Conservation (phyloP, 2,329 filamentous ascomycete genomes). For the Lecanicillium sp. region DNA sequence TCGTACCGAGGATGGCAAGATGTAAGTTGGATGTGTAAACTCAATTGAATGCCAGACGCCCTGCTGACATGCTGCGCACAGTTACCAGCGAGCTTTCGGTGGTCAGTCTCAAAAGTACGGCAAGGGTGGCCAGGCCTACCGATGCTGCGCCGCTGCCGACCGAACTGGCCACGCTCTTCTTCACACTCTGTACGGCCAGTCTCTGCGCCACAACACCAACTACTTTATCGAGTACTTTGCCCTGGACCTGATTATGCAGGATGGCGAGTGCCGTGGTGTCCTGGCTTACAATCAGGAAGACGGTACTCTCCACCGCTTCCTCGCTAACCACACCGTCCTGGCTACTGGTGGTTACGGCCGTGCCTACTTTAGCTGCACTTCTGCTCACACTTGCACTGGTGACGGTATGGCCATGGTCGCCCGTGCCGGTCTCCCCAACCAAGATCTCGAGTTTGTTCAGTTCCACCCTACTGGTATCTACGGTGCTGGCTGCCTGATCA, state of each 20-base stretch:
- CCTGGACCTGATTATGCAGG: constrained; percentile 93
- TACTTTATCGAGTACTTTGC: constrained; percentile 99
- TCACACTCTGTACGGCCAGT: constrained; percentile 97
- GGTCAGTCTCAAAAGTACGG: constrained; percentile 92
- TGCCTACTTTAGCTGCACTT: constrained; percentile 97
- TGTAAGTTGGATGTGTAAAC: constrained; percentile 56
- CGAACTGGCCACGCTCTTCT: constrained; percentile 95
- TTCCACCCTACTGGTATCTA: constrained; percentile 99
- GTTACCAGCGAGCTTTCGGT: constrained; percentile 96
- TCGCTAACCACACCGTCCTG: constrained; percentile 91
- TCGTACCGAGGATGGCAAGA: constrained; percentile 91
- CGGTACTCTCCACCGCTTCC: constrained; percentile 93
- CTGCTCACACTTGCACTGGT: constrained; percentile 96
- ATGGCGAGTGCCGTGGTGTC: constrained; percentile 92
- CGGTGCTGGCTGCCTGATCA: constrained; percentile 94
- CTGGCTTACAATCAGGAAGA: constrained; percentile 98
- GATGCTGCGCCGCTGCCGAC: constrained; percentile 93
- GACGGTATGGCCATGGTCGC: constrained; percentile 99
- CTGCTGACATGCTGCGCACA: constrained; percentile 21
- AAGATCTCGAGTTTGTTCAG: constrained; percentile 99
- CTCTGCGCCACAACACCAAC: constrained; percentile 94
- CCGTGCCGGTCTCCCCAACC: constrained; percentile 93
- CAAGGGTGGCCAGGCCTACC: constrained; percentile 96
- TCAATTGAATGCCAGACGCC: background rate
- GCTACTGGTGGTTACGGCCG: constrained; percentile 97